Base-by-base conservation (phyloP, 2,329 filamentous ascomycete genomes). In the Aspergillus glaucus region DNA sequence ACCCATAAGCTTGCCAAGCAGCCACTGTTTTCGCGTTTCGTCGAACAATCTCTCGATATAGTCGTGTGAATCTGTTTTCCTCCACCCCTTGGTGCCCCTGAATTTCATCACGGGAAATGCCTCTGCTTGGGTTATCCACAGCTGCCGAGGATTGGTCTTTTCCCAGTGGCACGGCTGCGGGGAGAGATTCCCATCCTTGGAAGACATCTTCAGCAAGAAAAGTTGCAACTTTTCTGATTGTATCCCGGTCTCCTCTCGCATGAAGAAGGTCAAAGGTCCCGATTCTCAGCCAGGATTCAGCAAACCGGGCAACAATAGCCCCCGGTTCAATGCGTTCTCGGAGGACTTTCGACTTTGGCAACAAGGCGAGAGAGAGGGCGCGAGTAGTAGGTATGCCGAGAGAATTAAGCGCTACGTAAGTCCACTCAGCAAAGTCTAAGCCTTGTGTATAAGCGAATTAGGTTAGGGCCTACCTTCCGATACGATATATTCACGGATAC, bases 1-100 rank as follows among this genome's bases (percentile, higher is more conserved):
- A 98, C n/a, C 89, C 93, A 62, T 97, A 97, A 0, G 89, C 90
- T 73, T 98, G 94, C 92, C 93, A 97, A 57, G 86, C 81, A 9
- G 93, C 93, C 2, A 97, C 91, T 0, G 87, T 94, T 50, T 79
- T 77, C 1, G 93, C 93, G 63, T 96, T 98, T 28, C 88, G 81
- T 39, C 89, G 82, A 3, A 84, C 84, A 48, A 98, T 84, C 62
- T 95, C 90, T 32, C 93, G 84, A 67, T 94, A 98, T 1, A 98
- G 74, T 14, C 91, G 80, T 0, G 86, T 78, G 66, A 93, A 98
- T 28, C 92, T 81, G 64, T 98, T 98, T 64, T 96, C 86, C 50
- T 85, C 81, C 3, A 79, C 71, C 2, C 83, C 82, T 2, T 78
- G 69, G 4, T 82, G 78, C 2, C 88, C 89, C 69, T 95, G 80